These are phyloP conservation scores for Hyphodiscus sp. DNA, from an alignment of 2,329 filamentous ascomycete genomes.

Conservation along the genomic window DNA sequence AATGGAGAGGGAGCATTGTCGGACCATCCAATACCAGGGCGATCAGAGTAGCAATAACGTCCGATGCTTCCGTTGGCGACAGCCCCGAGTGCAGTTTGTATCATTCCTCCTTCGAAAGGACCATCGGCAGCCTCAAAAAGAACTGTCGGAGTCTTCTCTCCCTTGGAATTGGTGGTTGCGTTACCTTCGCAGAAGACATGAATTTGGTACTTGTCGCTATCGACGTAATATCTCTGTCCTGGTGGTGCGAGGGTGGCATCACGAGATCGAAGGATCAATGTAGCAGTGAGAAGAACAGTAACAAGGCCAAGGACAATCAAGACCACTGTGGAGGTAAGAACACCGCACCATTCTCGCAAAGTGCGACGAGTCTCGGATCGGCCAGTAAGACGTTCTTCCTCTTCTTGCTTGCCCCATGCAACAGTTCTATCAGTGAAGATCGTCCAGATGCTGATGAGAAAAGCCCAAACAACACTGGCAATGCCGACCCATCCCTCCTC, in stretches of 20 bases:
- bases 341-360: constrained; percentile 75
- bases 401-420: constrained; percentile 84
- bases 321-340: constrained; percentile 67
- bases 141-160: constrained; percentile 64
- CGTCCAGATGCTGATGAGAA: constrained; percentile 73
- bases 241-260: constrained; percentile 69
- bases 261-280: constrained; percentile 70
- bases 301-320: constrained; percentile 63
- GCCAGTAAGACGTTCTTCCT: constrained; percentile 88
- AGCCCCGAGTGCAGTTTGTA: constrained; percentile 70
- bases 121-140: constrained; percentile 79
- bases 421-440: constrained; percentile 76
- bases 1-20: constrained; percentile 93
- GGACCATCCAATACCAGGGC: constrained; percentile 80
- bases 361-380: constrained; percentile 79
- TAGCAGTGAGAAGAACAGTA: constrained; percentile 69
- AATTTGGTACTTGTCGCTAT: constrained; percentile 76
- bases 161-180: constrained; percentile 44
- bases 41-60: constrained; percentile 92
- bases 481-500: constrained; percentile 94
- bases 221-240: constrained; percentile 73
- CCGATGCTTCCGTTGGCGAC: constrained; percentile 74
- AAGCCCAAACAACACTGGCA: constrained; percentile 74
- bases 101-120: constrained; percentile 72
- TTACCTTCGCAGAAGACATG: constrained; percentile 85